Evolutionary conservation across 805 yeast genomes (phyloP).

Genomic region (Jamesozyma spencerorum): DNA sequence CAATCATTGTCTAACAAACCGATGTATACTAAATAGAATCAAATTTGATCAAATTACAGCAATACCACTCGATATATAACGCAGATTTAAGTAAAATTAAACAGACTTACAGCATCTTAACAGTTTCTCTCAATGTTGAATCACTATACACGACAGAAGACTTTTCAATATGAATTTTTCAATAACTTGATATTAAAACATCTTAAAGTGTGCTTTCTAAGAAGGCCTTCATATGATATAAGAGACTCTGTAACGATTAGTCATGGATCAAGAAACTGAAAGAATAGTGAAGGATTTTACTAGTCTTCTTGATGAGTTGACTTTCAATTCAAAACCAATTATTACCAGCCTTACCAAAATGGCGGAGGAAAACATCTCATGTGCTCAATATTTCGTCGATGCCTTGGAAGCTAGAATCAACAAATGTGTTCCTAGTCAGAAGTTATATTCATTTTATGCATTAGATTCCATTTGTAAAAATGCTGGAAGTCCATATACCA

Average conservation of each 20-base stretch:
- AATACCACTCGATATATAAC: too few species aligned
- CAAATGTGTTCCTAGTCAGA: constrained; percentile 73
- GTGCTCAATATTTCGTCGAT: constrained; percentile 67
- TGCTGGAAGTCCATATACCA: constrained; percentile 84
- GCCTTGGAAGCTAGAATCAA: constrained; percentile 68
- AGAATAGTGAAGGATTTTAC: constrained; percentile 49
- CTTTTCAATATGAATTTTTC: too few species aligned
- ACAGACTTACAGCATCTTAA: too few species aligned
- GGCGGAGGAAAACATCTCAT: constrained; percentile 75
- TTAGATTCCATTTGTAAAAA: constrained; percentile 88
- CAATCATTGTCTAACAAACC: constrained; percentile 23
- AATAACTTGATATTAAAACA: too few species aligned
- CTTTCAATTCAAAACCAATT: constrained; percentile 84
- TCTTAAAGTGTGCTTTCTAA: too few species aligned
- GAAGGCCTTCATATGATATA: too few species aligned
- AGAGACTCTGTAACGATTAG: too few species aligned
- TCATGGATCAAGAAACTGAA: constrained; percentile 29
- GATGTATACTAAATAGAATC: too few species aligned
- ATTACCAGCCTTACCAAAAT: constrained; percentile 74
- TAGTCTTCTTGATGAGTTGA: constrained; percentile 61
- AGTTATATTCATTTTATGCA: constrained; percentile 73
- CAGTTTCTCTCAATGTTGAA: too few species aligned
- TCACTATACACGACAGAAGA: too few species aligned
- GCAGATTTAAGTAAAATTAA: too few species aligned
- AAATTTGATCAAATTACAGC: too few species aligned